Evolutionary conservation across 163 green algal species (phyloP), one percentile per base, ranked within the genome.

Genomic region (Chloromonas sp.): DNA sequence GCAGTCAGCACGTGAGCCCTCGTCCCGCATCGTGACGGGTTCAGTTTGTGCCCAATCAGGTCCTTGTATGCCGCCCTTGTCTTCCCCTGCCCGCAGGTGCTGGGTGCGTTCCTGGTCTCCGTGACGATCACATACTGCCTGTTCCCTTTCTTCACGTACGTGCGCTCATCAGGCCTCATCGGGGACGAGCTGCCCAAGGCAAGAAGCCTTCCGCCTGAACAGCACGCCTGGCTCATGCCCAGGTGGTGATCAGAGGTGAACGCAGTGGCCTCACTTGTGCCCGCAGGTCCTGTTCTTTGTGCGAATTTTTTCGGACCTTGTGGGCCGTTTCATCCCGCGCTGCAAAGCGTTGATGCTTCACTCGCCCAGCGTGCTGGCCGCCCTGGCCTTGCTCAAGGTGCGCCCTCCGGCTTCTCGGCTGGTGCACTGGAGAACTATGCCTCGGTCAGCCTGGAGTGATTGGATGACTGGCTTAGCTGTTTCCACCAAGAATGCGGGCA

Each of bases 101-200:
- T 90, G 60, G 57, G 89, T n/a, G 86, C 86, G 1, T 90, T 91
- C 70, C 79, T 91, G 15, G 59, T 87, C 15, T 81, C 59, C 58
- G 88, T 89, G 81, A 89, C 87, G 1, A 14, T 88, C 36, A 83
- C 91, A n/a, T 92, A 93, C 90, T 79, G 86, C 58, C 15, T 89
- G 11, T 93, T 93, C 81, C 90, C 90, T 60, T 96, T 96, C 89
- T 96, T 97, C 90, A 96, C 94, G 0, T 97, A 95, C 77, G 87
- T 95, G 58, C 90, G 89, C 2, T 90, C 90, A 58, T 90, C 84
- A 11, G 93, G 93, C 0, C 83, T 88, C 62, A 81, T 96, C 14
- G 92, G 91, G 1, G 88, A 92, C 66, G 60, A 82, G 11, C 86
- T 97, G 57, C 91, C 94, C 5, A 91, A 94, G 89, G 92, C 93